Percentiles rank a stretch among this genome's conserved stretches.
Evolutionary conservation across 177 flowering plant genomes (phyloP).

Genomic region (Vitis hybrid): DNA sequence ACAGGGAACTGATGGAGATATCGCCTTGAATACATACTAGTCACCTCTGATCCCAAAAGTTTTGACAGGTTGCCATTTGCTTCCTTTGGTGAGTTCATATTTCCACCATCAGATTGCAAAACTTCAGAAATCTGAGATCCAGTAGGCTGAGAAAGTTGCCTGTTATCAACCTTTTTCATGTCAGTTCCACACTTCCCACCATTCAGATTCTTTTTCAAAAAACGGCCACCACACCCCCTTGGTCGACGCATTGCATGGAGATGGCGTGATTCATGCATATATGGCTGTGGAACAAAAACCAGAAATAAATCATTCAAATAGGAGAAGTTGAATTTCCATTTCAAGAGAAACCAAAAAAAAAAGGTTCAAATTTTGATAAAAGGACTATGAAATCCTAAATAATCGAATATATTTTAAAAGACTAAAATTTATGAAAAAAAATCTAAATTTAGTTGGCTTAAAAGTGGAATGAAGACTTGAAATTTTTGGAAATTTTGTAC

Average conservation of each 20-base stretch:
- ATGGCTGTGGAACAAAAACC: constrained; percentile 52
- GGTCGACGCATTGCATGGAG: constrained; percentile 92
- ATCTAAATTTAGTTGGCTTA: background rate
- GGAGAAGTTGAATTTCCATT: background rate
- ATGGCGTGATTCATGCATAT: constrained; percentile 88
- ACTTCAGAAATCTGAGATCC: constrained; percentile 66
- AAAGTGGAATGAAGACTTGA: background rate
- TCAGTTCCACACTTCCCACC: constrained; percentile 26
- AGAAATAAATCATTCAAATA: background rate
- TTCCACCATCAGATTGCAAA: constrained; percentile 53
- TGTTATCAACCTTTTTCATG: constrained; percentile 19
- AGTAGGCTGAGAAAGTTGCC: constrained; percentile 21
- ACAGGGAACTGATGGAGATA: constrained; percentile 33
- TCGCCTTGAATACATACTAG: constrained; percentile 53
- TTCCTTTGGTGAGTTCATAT: constrained; percentile 45
- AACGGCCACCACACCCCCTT: constrained; percentile 92
- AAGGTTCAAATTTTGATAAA: background rate
- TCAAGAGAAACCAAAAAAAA: background rate
- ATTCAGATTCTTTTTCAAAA: constrained; percentile 52
- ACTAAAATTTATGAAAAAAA: too few relatives aligned
- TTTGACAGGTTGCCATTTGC: constrained; percentile 30
- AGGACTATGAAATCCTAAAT: background rate
- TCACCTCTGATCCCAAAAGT: constrained; percentile 54
- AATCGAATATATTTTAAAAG: background rate
- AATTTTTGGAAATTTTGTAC: background rate